Evolutionary conservation across 2,329 filamentous ascomycete genomes (phyloP), one percentile per base, ranked within the genome.

Genomic region (Aaosphaeria arxii): DNA sequence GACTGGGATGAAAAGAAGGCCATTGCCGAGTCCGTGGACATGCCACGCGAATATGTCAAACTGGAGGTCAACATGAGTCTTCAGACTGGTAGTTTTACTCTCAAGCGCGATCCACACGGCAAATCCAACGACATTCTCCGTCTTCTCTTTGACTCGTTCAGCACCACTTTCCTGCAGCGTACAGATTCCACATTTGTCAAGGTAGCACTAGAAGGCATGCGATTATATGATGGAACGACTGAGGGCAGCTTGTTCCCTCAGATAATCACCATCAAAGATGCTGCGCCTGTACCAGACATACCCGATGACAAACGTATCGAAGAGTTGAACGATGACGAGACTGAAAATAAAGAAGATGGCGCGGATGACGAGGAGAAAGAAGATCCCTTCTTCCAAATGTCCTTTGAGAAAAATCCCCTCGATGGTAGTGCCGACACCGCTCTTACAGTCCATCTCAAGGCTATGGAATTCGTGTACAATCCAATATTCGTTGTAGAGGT

Each of bases 1-100:
- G 94, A 97, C 62, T 99, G 92, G 86, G 89, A 99, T 53, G 94
- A 99, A 71, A 97, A 96, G 76, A 86, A 91, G 51, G 89, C 88
- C 2, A 80, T 99, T 36, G 80, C 90, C 0, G 91, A 96, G 57
- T 86, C 88, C 39, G 86, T 99, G 4, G 94, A 99, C 58, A 78
- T 91, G 31, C 95, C 95, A 0, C 84, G 89, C 46, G 94, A 99
- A 59, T 90, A 90, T 7, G 80, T 99, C 62, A 96, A 97, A 71
- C 79, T 97, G 69, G 89, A 96, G 66, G 77, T 99, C 43, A 91
- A 97, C 66, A 87, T 94, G 43, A 92, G 89, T 47, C 83, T 99
- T n/a, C 88, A 89, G 54, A 96, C 92, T 0, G 94, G 94, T 50
- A 96, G 92, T 71, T 97, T 99, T 64, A 97, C 94, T 0, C 77